Evolutionary conservation across 345 rosid genomes (phyloP).

Genomic region (Excoecaria agallocha): DNA sequence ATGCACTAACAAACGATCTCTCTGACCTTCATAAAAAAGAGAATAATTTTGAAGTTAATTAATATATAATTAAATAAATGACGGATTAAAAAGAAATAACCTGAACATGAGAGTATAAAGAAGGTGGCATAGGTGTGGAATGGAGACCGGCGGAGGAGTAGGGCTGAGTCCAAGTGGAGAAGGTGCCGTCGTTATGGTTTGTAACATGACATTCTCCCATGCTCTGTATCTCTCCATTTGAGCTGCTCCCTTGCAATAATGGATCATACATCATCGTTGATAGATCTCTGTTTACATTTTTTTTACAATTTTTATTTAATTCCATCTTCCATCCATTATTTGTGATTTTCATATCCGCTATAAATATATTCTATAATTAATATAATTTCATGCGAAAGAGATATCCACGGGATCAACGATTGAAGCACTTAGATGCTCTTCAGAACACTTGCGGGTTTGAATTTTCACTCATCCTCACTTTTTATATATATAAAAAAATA

Average conservation of each 20-base stretch:
- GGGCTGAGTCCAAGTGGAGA: constrained; percentile 43
- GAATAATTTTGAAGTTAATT: not conserved
- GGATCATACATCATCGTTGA: constrained; percentile 28
- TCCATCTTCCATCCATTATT: no score
- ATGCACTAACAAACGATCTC: no score
- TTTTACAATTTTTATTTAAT: not conserved
- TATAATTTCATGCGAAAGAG: not conserved
- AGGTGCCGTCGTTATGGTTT: constrained; percentile 26
- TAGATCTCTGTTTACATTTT: constrained; percentile 24
- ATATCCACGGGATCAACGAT: not conserved
- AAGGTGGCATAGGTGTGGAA: constrained; percentile 28
- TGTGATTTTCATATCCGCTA: not conserved
- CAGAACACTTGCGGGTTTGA: no score
- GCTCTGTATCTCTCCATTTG: constrained; percentile 23
- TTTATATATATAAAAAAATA: no score
- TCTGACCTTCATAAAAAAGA: no score
- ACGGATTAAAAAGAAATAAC: constrained; percentile 15
- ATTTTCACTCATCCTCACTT: no score
- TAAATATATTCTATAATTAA: not conserved
- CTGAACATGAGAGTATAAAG: constrained; percentile 44
- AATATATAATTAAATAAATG: not conserved
- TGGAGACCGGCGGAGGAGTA: constrained; percentile 29
- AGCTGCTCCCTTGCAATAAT: constrained; percentile 34
- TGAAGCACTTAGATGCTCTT: not conserved
- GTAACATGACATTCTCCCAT: constrained; percentile 43